These are phyloP conservation scores for Xylariales sp. DNA, from an alignment of 2,329 filamentous ascomycete species.

Conservation along the genomic window DNA sequence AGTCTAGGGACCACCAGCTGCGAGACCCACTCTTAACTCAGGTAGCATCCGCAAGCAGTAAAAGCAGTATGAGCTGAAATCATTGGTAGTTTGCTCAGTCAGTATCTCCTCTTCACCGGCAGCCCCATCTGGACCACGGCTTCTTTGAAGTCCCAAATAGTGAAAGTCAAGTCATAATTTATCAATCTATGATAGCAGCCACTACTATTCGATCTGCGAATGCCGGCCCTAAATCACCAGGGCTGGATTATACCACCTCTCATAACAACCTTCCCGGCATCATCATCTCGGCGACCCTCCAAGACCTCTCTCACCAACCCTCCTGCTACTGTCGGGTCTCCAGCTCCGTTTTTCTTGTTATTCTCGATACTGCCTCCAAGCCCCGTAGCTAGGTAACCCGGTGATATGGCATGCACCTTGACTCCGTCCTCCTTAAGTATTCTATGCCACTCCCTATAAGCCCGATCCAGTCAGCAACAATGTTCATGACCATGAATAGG, in stretches of 20 bases:
- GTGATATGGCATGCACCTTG: constrained; percentile 43
- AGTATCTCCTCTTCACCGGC: too few relatives aligned
- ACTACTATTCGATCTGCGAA: too few relatives aligned
- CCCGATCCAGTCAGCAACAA: neutral
- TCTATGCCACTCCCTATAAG: neutral
- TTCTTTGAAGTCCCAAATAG: too few relatives aligned
- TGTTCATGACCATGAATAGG: neutral
- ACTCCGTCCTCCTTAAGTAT: constrained; percentile 16
- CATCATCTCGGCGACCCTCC: constrained; percentile 19
- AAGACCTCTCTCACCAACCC: constrained; percentile 20
- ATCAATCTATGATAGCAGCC: too few relatives aligned
- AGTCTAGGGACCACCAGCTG: too few relatives aligned
- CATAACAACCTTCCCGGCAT: constrained; percentile 19
- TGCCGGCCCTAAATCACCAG: constrained; percentile 17
- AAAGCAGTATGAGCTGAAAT: too few relatives aligned
- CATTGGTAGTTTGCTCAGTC: too few relatives aligned
- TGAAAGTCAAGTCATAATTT: too few relatives aligned
- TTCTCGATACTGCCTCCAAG: constrained; percentile 26
- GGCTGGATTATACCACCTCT: constrained; percentile 16
- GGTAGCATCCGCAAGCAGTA: too few relatives aligned
- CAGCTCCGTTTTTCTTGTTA: constrained; percentile 13
- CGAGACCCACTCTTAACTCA: too few relatives aligned
- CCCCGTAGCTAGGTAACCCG: constrained; percentile 43
- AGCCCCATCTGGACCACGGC: too few relatives aligned
- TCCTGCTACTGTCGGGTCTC: constrained; percentile 18